Base-by-base conservation (phyloP, 169 alveolate species). In the Plasmodium gallinaceum region DNA sequence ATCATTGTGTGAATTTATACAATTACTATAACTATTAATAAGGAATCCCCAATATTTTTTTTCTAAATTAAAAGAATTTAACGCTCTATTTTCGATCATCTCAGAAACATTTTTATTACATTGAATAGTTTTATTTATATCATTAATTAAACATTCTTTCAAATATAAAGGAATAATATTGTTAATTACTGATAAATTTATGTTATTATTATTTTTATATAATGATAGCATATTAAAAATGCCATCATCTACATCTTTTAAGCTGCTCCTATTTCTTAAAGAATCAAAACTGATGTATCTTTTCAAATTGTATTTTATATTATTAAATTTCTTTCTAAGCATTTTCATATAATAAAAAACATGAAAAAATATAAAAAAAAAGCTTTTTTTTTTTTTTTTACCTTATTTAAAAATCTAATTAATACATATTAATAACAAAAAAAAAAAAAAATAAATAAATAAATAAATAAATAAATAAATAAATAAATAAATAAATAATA, bases 1-100 rank as follows among this genome's bases (percentile, higher is more conserved):
- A 42, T 68, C 61, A 39, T 83, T 62, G 14, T 37, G n/a, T 16
- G 20, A 42, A 20, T 72, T 45, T 9, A 43, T 7, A 45, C 20
- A 16, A 5, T 57, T 57, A 60, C 45, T 39, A 51, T 83, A 66
- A 18, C 2, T 32, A 61, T 60, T 71, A 52, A 83, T 46, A 18
- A 61, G 32, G 16, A 83, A 60, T 24, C 91, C 91, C 91, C 91
- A 83, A 57, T 83, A 83, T 83, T 54, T 83, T 24, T 71, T 71
- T 62, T 83, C 83, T 51, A 83, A 83, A 61, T 83, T 54, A 37
- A 83, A 83, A 24, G 64, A 6, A 20, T 61, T 61, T 57, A 83
- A 42, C 10, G 85, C 85, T 61, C 26, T 83, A 12, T 66, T 39
- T 66, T 83, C 83, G 12, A 83, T 20, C 73, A 68, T 68, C 18